Evolutionary conservation across 1,284 basidiomycete genomes (phyloP), one percentile per base, ranked within the genome.

Genomic region (Irpex lacteus): DNA sequence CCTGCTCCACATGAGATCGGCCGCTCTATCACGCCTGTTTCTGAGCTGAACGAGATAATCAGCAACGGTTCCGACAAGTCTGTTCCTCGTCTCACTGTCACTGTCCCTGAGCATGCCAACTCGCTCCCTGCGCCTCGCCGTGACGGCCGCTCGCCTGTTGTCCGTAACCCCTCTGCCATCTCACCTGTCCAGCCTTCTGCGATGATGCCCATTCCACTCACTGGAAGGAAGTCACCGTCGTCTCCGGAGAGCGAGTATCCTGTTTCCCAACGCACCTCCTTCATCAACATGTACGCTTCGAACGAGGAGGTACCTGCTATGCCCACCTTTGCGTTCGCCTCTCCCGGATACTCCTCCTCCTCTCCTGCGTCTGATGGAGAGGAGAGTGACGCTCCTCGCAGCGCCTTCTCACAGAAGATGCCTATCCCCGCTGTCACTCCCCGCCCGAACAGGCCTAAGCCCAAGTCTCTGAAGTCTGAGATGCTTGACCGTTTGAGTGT

Each of bases 11-110:
- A 19, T 13, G 56, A 58, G 8, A 69, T 79, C 58, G 72, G 74
- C 18, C 76, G 77, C 36, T 66, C 75, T 9, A 81, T 81, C 60
- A 74, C 75, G 0, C 76, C 78, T n/a, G 69, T 73, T 5, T 68
- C 70, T 21, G 72, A 77, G 38, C 71, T 77, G 19, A 72, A 77
- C 18, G 70, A 70, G 36, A 73, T 74, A 60, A 68, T 80, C 54
- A 65, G 70, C 38, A 64, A 71, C 5, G 70, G 71, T 60, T 70
- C 70, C 5, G 66, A 65, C 57, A 63, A 58, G 6, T 54, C 68
- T 26, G 63, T 69, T 3, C 59, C 64, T 44, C 67, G 62, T 54
- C 60, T 63, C 32, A 40, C 52, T 60, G 13, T 56, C 63, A 32
- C 32, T 18, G 26, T 65, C 56, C 38, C 67, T 9, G 37, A 52